These are phyloP conservation scores for Cyberlindnera euphorbiae DNA, from an alignment of 805 yeast genomes.

Conservation along the genomic window DNA sequence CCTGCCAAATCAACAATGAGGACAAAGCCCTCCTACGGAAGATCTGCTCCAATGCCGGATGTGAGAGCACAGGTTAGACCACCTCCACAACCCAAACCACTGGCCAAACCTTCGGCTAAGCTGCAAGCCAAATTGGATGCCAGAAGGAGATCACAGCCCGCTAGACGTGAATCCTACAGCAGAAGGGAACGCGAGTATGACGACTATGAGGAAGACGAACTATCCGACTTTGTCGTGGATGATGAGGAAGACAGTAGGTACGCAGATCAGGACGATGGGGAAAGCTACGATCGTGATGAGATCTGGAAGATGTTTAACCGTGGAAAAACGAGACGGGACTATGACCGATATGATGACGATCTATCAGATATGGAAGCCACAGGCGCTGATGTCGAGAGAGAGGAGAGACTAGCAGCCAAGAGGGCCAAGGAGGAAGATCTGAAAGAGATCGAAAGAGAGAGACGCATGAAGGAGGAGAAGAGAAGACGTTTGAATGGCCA, in stretches of 20 bases:
- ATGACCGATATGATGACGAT: conserved; percentile 41
- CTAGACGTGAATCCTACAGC: conserved; percentile 1
- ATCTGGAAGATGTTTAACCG: conserved; percentile 83
- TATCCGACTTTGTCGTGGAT: conserved; percentile 49
- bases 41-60: not conserved
- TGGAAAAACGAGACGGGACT: conserved; percentile 49
- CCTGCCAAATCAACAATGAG: not conserved
- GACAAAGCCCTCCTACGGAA: not conserved
- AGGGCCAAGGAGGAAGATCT: conserved; percentile 75
- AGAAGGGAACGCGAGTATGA: conserved; percentile 40
- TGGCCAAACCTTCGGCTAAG: conserved; percentile 55
- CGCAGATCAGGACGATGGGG: conserved; percentile 12
- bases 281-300: conserved; percentile 74
- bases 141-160: conserved; percentile 25
- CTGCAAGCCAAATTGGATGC: conserved; percentile 42
- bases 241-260: conserved; percentile 38
- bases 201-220: conserved; percentile 31
- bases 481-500: conserved; percentile 33
- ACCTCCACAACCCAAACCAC: conserved; percentile 18
- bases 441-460: conserved; percentile 60
- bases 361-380: conserved; percentile 86
- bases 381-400: conserved; percentile 82
- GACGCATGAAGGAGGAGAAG: conserved; percentile 42
- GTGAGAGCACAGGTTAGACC: not conserved
- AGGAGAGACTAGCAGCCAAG: conserved; percentile 65